Percentiles rank a stretch among this genome's conserved stretches.
Conservation (phyloP, 371 early-diverging fungal species). For the Apophysomyces elegans region DNA sequence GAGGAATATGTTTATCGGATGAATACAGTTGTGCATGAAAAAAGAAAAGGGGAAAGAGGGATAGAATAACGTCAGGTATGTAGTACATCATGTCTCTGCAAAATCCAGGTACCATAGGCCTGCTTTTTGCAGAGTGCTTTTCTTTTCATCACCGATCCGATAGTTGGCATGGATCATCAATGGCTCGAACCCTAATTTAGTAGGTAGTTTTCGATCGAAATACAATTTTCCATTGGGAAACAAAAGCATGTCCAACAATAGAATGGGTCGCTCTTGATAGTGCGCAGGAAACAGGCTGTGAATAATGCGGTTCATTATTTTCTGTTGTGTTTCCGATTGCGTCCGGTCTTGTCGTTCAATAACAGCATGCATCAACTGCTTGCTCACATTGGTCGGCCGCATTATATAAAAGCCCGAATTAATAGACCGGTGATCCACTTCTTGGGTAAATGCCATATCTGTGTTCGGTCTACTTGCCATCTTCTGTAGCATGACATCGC, state of each 20-base stretch:
- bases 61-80: neutral
- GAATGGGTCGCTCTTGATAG: conserved; percentile 12
- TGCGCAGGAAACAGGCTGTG: neutral
- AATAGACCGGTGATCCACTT: conserved; percentile 23
- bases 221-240: conserved; percentile 30
- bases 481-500: conserved; percentile 34
- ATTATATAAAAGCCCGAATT: conserved; percentile 35
- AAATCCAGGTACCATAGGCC: conserved; percentile 27
- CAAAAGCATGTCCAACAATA: conserved; percentile 23
- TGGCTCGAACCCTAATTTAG: conserved; percentile 21
- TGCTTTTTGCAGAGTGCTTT: conserved; percentile 15
- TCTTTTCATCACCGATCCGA: conserved; percentile 22
- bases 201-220: conserved; percentile 19
- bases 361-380: conserved; percentile 21
- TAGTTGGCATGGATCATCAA: conserved; percentile 32
- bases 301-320: conserved; percentile 24
- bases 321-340: conserved; percentile 23
- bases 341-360: conserved; percentile 25
- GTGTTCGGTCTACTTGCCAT: conserved; percentile 18
- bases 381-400: conserved; percentile 17
- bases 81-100: neutral
- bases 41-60: neutral
- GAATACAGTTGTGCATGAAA: neutral
- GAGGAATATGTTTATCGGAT: no score
- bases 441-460: conserved; percentile 29